phyloP scores from a whole-genome alignment of 2,329 filamentous ascomycete species.

The Cladosporium sp. region DNA sequence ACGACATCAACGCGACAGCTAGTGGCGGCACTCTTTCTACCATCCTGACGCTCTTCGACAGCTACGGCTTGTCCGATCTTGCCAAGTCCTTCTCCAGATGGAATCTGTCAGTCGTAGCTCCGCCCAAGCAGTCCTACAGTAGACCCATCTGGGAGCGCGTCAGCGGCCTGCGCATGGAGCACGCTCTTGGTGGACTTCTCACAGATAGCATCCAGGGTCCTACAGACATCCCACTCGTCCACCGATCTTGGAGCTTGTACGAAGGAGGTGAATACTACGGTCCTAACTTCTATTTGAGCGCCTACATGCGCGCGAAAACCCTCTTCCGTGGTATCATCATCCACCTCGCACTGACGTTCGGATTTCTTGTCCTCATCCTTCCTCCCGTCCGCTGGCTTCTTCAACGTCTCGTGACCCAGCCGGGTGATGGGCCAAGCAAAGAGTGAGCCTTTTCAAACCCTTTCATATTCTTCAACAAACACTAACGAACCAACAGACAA shows the following conservation, averaged over 20 bases:
- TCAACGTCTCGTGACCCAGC: conserved; percentile 45
- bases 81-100: conserved; percentile 47
- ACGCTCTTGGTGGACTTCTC: conserved; percentile 53
- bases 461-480: conserved; percentile 19
- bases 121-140: conserved; percentile 27
- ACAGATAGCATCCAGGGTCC: conserved; percentile 51
- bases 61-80: conserved; percentile 46
- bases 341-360: conserved; percentile 46
- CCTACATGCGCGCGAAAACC: conserved; percentile 52
- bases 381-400: conserved; percentile 52
- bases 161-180: conserved; percentile 51
- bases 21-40: conserved; percentile 63
- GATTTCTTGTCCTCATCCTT: conserved; percentile 44
- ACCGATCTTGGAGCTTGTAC: conserved; percentile 57
- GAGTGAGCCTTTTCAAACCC: conserved; percentile 37
- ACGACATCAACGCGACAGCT: conserved; percentile 50
- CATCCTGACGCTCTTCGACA: conserved; percentile 53
- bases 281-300: conserved; percentile 53
- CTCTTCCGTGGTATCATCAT: conserved; percentile 45
- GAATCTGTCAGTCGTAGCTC: conserved; percentile 45
- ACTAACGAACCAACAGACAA: conserved; percentile 38
- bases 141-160: conserved; percentile 36
- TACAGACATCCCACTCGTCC: conserved; percentile 54
- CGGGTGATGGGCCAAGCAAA: conserved; percentile 47
- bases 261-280: conserved; percentile 52